Base-by-base conservation (phyloP, 148 eudicot species). In the Rhododendron molle region DNA sequence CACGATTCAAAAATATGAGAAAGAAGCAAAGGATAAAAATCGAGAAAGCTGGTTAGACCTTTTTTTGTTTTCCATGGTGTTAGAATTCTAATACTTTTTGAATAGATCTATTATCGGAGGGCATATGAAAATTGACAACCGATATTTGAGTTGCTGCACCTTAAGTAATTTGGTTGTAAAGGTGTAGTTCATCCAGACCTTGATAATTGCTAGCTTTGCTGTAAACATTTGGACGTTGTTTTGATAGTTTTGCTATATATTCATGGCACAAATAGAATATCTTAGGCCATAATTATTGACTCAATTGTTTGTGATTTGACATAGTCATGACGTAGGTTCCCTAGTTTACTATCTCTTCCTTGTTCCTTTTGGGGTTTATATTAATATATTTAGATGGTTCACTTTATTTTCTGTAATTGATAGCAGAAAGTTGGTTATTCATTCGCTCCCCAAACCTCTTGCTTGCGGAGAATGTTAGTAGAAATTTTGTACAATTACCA, bases 1-100 rank as follows among this genome's bases (percentile, higher is more conserved):
- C 5, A 97, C 98, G 6, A 97, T 97, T 87, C 97, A 97, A 78
- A 97, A 95, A 86, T 97, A 97, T 58, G 97, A 97, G 83, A 97
- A 91, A 89, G 99, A 97, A 91, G 99, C 99, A 2, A 97, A 94
- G 89, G 99, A 97, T 60, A 97, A 97, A 87, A 93, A 90, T 65
- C 90, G 99, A 89, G 98, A 97, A 88, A 97, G 99, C 89, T 95
- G 99, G 99, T 97, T 72, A 91, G 96, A 43, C 81, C 49, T 78
- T 82, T 5, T 85, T 82, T 0, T 80, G 74, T 52, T 84, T 43
- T 23, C 30, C 49, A 26, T 21, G 82, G 20, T 21, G 50, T 83
- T 82, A 86, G 32, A 56, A 56, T 40, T 56, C 9, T 28, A 36
- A 11, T 28, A 30, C 5, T 21, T 16, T 32, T 14, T 58, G 34